A percentile compares a stretch with the other conserved stretches of the same genome.
These are phyloP conservation scores for Hyparrhenia diplandra DNA, from an alignment of 176 grass and related monocot species.

Conservation along the genomic window DNA sequence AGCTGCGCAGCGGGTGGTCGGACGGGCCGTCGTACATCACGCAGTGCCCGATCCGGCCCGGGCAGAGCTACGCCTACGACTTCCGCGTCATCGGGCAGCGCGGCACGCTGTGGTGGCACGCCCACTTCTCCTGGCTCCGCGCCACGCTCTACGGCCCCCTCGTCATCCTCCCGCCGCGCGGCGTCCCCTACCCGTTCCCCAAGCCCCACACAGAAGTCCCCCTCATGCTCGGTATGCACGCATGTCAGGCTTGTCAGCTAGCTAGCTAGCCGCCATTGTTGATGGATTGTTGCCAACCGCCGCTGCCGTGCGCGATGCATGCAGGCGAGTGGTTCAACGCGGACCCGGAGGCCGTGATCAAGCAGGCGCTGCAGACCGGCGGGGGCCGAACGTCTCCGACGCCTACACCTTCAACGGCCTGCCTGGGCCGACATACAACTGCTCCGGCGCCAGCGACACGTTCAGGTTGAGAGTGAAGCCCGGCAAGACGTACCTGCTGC, in stretches of 20 bases:
- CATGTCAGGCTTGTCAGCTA: no score
- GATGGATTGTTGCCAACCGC: no score
- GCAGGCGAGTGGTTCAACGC: slow-evolving; percentile 75
- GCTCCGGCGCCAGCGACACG: slow-evolving; percentile 36
- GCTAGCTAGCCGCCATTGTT: no score
- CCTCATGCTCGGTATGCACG: slow-evolving; percentile 33
- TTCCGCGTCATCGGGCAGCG: slow-evolving; percentile 48
- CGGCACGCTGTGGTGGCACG: slow-evolving; percentile 72
- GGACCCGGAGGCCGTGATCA: slow-evolving; percentile 69
- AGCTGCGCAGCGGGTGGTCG: slow-evolving; percentile 54
- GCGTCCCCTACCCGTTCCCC: slow-evolving; percentile 53
- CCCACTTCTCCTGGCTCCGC: slow-evolving; percentile 61
- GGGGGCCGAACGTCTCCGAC: slow-evolving; percentile 83
- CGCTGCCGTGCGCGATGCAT: no score
- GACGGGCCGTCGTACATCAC: slow-evolving; percentile 62
- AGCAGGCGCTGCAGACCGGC: slow-evolving; percentile 58
- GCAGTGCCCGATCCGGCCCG: slow-evolving; percentile 59
- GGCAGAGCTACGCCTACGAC: slow-evolving; percentile 48
- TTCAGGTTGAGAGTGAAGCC: slow-evolving; percentile 53
- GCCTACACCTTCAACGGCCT: slow-evolving; percentile 80
- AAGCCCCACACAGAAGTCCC: slow-evolving; percentile 34
- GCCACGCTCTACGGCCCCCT: slow-evolving; percentile 52
- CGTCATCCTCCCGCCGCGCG: slow-evolving; percentile 48
- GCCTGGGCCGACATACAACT: slow-evolving; percentile 60
- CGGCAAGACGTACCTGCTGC: slow-evolving; percentile 60